Percentiles rank a stretch among this genome's conserved stretches.
phyloP scores from a whole-genome alignment of 1,284 basidiomycete genomes.

The Testicularia cyperi region DNA sequence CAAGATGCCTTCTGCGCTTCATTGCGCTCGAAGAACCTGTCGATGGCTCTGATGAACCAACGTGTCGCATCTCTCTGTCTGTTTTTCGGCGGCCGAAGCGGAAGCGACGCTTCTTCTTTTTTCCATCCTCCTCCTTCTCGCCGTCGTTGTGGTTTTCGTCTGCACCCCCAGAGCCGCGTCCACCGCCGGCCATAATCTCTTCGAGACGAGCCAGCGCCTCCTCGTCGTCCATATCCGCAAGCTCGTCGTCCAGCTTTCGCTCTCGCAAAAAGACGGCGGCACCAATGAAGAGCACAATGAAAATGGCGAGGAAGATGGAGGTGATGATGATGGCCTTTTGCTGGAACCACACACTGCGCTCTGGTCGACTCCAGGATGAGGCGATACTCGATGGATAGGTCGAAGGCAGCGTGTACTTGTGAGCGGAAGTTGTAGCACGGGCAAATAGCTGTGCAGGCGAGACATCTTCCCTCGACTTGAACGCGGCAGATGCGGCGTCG shows the following conservation, averaged over 20 bases:
- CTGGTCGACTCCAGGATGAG: conserved; percentile 38
- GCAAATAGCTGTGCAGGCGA: not conserved
- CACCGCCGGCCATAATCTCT: conserved; percentile 31
- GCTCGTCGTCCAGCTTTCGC: conserved; percentile 41
- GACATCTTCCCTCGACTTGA: too few relatives aligned
- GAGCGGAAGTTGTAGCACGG: conserved; percentile 1
- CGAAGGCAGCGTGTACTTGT: conserved; percentile 35
- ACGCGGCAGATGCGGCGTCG: not conserved
- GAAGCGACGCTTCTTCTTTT: conserved; percentile 14
- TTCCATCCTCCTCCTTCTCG: conserved; percentile 1
- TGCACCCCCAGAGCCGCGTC: conserved; percentile 10
- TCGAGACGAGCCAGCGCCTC: conserved; percentile 30
- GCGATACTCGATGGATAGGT: conserved; percentile 42
- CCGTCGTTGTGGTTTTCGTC: conserved; percentile 10
- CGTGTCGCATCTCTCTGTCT: conserved; percentile 14
- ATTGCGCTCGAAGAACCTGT: conserved; percentile 32
- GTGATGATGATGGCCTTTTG: conserved; percentile 55
- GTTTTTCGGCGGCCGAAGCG: conserved; percentile 11
- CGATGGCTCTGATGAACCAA: conserved; percentile 22
- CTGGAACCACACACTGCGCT: conserved; percentile 54
- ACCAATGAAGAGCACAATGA: conserved; percentile 58
- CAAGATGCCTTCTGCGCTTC: conserved; percentile 17
- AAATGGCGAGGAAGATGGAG: conserved; percentile 57
- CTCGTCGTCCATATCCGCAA: conserved; percentile 34
- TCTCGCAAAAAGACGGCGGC: conserved; percentile 56